Evolutionary conservation across 306 rosid genomes (phyloP).

Genomic region (Trifolium pratense): DNA sequence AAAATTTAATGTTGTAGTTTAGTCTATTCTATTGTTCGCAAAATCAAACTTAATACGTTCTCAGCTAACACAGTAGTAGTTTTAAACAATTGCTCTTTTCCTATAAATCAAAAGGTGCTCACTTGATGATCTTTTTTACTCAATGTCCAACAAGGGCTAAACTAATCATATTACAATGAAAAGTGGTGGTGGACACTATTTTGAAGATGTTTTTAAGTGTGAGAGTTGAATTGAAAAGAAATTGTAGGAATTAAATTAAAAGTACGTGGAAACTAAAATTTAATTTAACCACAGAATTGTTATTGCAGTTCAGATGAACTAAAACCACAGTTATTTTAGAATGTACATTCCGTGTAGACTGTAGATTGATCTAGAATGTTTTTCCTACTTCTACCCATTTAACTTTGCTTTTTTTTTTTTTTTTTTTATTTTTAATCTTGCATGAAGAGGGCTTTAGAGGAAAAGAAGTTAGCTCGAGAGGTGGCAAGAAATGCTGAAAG

Average conservation of each 20-base stretch:
- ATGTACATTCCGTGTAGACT: slow-evolving; percentile 12
- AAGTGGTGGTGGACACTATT: too few species aligned
- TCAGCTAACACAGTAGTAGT: background rate
- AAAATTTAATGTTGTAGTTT: slow-evolving; percentile 16
- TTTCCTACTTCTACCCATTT: too few species aligned
- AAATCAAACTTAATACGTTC: slow-evolving; percentile 9
- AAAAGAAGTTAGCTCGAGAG: too few species aligned
- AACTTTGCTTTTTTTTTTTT: too few species aligned
- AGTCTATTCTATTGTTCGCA: slow-evolving; percentile 4
- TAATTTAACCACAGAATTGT: background rate
- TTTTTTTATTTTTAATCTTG: too few species aligned
- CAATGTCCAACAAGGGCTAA: too few species aligned
- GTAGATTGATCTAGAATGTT: slow-evolving; percentile 1
- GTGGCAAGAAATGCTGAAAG: too few species aligned
- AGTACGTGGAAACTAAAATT: background rate
- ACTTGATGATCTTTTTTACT: too few species aligned
- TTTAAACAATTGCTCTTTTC: slow-evolving; percentile 19
- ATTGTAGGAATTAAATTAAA: background rate
- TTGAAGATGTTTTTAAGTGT: slow-evolving; percentile 9
- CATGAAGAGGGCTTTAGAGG: too few species aligned
- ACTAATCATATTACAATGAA: too few species aligned
- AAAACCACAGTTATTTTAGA: slow-evolving; percentile 27
- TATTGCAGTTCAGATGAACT: slow-evolving; percentile 1
- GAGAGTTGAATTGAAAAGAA: background rate
- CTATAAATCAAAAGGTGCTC: too few species aligned